These are phyloP conservation scores for Gossypium raimondii DNA, from an alignment of 345 rosid species.

Conservation along the genomic window DNA sequence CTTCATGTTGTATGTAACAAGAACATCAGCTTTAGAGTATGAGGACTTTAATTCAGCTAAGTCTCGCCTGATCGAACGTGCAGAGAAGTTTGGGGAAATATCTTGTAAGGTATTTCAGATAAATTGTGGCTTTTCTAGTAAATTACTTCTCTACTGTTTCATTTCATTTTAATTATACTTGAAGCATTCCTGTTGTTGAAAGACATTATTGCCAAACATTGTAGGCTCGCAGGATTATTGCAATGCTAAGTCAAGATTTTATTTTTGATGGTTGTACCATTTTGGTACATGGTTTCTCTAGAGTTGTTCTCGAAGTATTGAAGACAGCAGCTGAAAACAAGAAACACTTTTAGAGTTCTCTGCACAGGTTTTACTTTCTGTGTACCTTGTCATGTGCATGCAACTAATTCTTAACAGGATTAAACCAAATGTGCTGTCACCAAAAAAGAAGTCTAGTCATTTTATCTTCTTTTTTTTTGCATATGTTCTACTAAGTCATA, in stretches of 20 bases:
- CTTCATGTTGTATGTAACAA: conserved; percentile 79
- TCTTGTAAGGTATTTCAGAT: conserved; percentile 58
- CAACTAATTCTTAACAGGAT: background rate
- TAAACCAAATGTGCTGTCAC: background rate
- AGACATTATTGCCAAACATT: conserved; percentile 8
- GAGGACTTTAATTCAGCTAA: conserved; percentile 88
- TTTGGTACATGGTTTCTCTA: conserved; percentile 94
- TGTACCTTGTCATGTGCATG: background rate
- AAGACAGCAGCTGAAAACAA: conserved; percentile 73
- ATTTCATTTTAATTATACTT: background rate
- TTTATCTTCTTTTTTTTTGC: background rate
- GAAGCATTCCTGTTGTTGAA: conserved; percentile 9
- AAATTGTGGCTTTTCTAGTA: background rate
- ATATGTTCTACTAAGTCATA: background rate
- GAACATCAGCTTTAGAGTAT: conserved; percentile 85
- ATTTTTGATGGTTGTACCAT: conserved; percentile 95
- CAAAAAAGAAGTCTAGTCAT: background rate
- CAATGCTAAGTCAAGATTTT: conserved; percentile 88
- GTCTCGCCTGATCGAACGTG: conserved; percentile 87
- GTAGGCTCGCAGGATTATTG: conserved; percentile 89
- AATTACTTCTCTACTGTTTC: background rate
- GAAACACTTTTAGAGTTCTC: conserved; percentile 54
- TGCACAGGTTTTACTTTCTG: conserved; percentile 42
- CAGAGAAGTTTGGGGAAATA: conserved; percentile 93
- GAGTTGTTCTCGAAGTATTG: conserved; percentile 81